phyloP scores from a whole-genome alignment of 2,329 filamentous ascomycete genomes.

The Lasiodiplodia sp. region DNA sequence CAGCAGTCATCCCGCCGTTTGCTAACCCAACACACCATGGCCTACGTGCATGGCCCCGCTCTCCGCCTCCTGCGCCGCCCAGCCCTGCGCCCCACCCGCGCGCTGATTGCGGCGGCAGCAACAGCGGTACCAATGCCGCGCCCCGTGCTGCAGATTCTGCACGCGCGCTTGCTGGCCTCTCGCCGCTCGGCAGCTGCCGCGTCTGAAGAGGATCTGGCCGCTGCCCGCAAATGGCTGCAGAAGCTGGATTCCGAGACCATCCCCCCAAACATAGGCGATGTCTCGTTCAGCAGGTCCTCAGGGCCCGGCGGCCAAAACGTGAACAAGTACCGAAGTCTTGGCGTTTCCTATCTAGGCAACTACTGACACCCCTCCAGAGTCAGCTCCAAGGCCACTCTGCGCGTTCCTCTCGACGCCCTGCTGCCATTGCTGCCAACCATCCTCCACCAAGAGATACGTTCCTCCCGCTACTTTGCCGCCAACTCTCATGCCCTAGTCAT shows the following conservation, averaged over 20 bases:
- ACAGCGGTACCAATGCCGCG: not conserved
- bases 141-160: constrained; percentile 7
- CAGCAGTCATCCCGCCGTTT: not conserved
- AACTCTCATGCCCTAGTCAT: constrained; percentile 64
- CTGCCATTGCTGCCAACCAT: constrained; percentile 61
- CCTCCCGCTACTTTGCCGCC: constrained; percentile 63
- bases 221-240: constrained; percentile 65
- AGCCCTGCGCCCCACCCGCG: not conserved
- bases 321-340: constrained; percentile 63
- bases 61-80: not conserved
- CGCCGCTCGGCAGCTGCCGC: constrained; percentile 5
- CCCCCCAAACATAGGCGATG: constrained; percentile 62
- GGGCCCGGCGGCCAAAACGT: constrained; percentile 73
- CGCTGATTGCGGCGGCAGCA: not conserved
- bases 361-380: constrained; percentile 55
- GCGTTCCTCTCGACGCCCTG: constrained; percentile 60
- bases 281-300: constrained; percentile 69
- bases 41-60: not conserved
- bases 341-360: constrained; percentile 20
- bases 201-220: constrained; percentile 42
- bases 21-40: not conserved
- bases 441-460: constrained; percentile 60
- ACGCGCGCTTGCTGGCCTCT: constrained; percentile 2
- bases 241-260: constrained; percentile 62
- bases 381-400: constrained; percentile 72